Percentiles rank a stretch among this genome's conserved stretches.
phyloP scores from a whole-genome alignment of 176 grass and related monocot genomes.

The Musa acuminata region DNA sequence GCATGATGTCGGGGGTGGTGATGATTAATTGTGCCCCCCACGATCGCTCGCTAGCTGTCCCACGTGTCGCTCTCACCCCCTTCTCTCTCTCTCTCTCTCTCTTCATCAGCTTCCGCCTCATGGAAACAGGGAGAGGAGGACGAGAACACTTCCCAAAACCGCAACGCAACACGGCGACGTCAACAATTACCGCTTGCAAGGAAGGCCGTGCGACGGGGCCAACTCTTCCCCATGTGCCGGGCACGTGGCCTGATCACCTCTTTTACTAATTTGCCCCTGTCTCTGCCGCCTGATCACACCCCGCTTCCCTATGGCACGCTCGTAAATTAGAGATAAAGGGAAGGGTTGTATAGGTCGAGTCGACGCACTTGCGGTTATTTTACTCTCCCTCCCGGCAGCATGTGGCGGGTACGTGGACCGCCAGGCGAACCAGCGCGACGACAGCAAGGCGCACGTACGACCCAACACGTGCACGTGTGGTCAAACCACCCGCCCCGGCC shows the following conservation, averaged over 20 bases:
- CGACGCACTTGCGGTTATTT: not conserved
- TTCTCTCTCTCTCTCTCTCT: not conserved
- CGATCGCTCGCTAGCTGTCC: slow-evolving; percentile 17
- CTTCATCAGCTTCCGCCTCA: not conserved
- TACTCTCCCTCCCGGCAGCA: not conserved
- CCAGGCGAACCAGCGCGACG: not conserved
- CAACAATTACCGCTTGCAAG: too few species aligned
- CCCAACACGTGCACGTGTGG: not conserved
- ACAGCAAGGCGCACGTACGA: slow-evolving; percentile 10
- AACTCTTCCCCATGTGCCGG: not conserved
- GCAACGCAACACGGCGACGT: too few species aligned
- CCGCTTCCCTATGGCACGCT: not conserved
- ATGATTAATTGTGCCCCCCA: slow-evolving; percentile 20
- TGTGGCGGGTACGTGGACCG: not conserved
- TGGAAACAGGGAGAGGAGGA: not conserved
- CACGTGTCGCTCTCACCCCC: slow-evolving; percentile 1
- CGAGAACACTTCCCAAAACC: too few species aligned
- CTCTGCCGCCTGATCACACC: not conserved
- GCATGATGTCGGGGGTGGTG: slow-evolving; percentile 3
- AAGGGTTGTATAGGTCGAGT: not conserved
- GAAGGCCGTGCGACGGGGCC: too few species aligned
- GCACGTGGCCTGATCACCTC: not conserved
- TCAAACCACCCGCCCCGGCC: too few species aligned
- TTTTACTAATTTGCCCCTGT: not conserved
- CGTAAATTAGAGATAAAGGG: not conserved